Conservation (phyloP, 768 basidiomycete genomes). For the Lyophyllum semitale region DNA sequence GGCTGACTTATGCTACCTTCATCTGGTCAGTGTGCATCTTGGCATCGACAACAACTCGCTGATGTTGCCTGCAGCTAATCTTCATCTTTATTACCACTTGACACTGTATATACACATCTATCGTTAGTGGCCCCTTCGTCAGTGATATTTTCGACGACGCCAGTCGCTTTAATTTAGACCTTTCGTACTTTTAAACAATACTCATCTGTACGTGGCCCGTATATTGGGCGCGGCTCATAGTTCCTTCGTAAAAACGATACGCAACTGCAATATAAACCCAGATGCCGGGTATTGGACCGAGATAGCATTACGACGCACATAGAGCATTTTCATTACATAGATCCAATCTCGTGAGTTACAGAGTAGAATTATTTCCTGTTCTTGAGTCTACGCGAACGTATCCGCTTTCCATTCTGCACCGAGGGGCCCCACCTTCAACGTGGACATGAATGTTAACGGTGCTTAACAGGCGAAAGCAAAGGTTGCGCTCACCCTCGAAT, state of each 20-base stretch:
- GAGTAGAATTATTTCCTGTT: conserved; percentile 25
- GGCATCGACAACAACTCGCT: background rate
- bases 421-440: conserved; percentile 66
- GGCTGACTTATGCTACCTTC: background rate
- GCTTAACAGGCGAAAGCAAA: background rate
- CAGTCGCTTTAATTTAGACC: background rate
- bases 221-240: background rate
- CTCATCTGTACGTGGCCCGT: background rate
- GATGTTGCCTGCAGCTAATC: background rate
- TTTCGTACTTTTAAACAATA: background rate
- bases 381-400: conserved; percentile 62
- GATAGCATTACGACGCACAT: background rate
- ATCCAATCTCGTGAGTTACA: background rate
- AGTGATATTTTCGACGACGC: background rate
- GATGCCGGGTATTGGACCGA: background rate
- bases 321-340: background rate
- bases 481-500: conserved; percentile 68
- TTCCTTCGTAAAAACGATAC: background rate
- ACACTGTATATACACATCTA: background rate
- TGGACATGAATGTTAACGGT: background rate
- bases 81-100: background rate
- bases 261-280: background rate
- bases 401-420: conserved; percentile 73
- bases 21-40: background rate
- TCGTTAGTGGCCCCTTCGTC: background rate